Base-by-base conservation (phyloP, 2,329 filamentous ascomycete genomes). In the Hypoxylon sp. region DNA sequence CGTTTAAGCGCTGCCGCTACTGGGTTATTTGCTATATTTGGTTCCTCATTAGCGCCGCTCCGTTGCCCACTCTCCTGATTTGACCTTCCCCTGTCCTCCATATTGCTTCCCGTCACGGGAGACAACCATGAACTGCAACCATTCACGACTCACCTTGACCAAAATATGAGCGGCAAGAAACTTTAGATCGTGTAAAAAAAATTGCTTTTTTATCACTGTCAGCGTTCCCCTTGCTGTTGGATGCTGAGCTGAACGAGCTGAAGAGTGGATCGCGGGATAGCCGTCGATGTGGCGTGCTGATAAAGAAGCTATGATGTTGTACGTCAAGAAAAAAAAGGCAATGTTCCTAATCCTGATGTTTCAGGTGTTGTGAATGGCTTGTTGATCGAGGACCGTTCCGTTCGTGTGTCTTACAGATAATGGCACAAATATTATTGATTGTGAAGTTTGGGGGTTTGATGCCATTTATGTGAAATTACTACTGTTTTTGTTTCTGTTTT, bases 1-100 rank as follows among this genome's bases (percentile, higher is more conserved):
- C 38, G 53, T 71, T 72, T 76, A 76, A 76, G 75, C 75, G 75
- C 75, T 72, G 73, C 73, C 58, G 72, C 75, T 76, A 76, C 65
- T 70, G 65, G 38, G 23, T 19, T 74, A 69, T 60, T 60, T 71
- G 55, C 68, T 71, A 71, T 71, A 71, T 71, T 71, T 71, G 68
- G 68, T 34, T 62, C 65, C n/a, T 55, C 45, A 73, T 76, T 76
- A 76, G 75, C 72, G 73, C 73, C 75, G 71, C 70, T 74, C 72
- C 68, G 70, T 72, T 68, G 63, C 64, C 61, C 64, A 52, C 65
- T 62, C 68, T 67, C 46, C 68, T 72, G 70, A 72, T 70, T 72
- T 60, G 69, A 68, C 57, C 21, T 55, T 69, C 56, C 67, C 60
- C 63, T 64, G 51, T 66, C 52, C 55, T 53, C 50, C 52, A 62